Base-by-base conservation (phyloP, 345 rosid species). In the Populus tremula region DNA sequence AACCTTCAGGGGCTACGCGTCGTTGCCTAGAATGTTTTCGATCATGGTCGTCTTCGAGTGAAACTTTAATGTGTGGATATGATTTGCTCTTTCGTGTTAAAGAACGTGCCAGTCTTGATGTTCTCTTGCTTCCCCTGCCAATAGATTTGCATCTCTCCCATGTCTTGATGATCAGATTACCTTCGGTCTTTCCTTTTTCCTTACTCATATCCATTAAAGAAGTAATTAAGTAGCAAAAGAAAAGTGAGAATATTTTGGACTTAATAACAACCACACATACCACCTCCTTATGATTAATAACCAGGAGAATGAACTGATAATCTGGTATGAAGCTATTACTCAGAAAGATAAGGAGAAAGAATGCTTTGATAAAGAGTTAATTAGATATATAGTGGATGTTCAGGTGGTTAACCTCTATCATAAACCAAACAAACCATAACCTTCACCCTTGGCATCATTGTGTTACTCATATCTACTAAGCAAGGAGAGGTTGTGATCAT, bases 81-180 rank as follows among this genome's bases (percentile, higher is more conserved):
- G 96, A 88, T 69, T 69, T 90, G 88, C 90, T 90, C 83, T 82
- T 92, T 25, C 36, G 2, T 27, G 71, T 74, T 16, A 73, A 20
- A 23, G 77, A 35, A 36, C 35, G 67, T 14, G 25, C 61, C 35
- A 62, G 38, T 0, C 80, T 49, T 38, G 82, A 59, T 11, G 76
- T 39, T n/a, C 56, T 78, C 47, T 16, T 77, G 72, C 64, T 67
- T 8, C 69, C 72, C 0, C 75, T 63, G 50, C 93, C 84, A 20
- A 86, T 67, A 16, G 88, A 88, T 49, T 79, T 83, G 85, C 94
- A 80, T 54, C 89, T 82, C 72, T 87, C 84, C 97, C 97, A 92
- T 36, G 93, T 89, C 76, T 82, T 86, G 67, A 20, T 12, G 13
- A 94, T 76, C 66, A 88, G 77, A 54, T 82, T 90, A 14, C 67